Evolutionary conservation across 306 rosid species (phyloP).

Genomic region (Gleditsia sinensis): DNA sequence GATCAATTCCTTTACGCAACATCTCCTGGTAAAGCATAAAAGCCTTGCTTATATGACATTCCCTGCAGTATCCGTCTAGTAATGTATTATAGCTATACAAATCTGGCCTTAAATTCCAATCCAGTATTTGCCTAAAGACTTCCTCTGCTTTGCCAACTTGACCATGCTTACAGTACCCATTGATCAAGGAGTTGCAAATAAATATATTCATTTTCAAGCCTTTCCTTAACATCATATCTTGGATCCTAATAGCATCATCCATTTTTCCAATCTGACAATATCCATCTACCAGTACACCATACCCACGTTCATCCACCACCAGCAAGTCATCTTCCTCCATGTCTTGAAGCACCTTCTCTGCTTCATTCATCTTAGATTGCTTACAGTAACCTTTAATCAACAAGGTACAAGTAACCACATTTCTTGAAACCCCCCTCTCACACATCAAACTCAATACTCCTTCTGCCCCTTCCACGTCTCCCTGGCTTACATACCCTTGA

Average conservation of each 20-base stretch:
- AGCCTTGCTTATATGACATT: slow-evolving; percentile 40
- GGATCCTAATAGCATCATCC: slow-evolving; percentile 71
- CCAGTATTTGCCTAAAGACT: slow-evolving; percentile 48
- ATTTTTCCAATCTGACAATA: slow-evolving; percentile 69
- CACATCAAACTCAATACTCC: slow-evolving; percentile 58
- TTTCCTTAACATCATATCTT: slow-evolving; percentile 57
- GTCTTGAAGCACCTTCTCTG: slow-evolving; percentile 56
- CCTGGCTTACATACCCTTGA: slow-evolving; percentile 57
- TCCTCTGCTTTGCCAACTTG: slow-evolving; percentile 51
- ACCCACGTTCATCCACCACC: slow-evolving; percentile 63
- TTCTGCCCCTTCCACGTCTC: slow-evolving; percentile 60
- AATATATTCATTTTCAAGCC: slow-evolving; percentile 68
- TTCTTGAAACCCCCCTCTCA: slow-evolving; percentile 52
- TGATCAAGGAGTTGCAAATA: slow-evolving; percentile 73
- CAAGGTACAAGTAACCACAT: slow-evolving; percentile 61
- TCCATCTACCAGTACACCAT: slow-evolving; percentile 70
- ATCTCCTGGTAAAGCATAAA: slow-evolving; percentile 63
- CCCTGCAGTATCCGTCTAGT: slow-evolving; percentile 49
- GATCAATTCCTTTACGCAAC: slow-evolving; percentile 54
- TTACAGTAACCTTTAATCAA: slow-evolving; percentile 71
- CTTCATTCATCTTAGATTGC: slow-evolving; percentile 58
- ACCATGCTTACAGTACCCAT: slow-evolving; percentile 70
- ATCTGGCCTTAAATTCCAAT: slow-evolving; percentile 58
- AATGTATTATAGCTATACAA: slow-evolving; percentile 46
- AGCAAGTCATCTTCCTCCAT: slow-evolving; percentile 50